Percentiles rank a stretch among this genome's conserved stretches.
Evolutionary conservation across 305 asterid species (phyloP).

Genomic region (Withania somnifera): DNA sequence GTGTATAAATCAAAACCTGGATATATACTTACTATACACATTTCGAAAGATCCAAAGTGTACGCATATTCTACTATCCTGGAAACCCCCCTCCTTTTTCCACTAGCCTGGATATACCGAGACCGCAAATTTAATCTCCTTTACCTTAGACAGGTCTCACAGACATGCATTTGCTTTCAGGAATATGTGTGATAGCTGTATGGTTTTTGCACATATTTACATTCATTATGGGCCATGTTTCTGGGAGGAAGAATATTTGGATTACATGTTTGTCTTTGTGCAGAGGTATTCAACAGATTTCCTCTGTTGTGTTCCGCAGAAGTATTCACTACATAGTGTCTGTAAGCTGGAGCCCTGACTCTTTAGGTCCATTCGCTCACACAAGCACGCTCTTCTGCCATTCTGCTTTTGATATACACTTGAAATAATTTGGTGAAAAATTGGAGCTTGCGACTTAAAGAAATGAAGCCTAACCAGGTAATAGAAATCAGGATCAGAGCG

Average conservation of each 20-base stretch:
- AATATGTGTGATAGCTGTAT: slow-evolving; percentile 6
- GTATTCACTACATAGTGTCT: slow-evolving; percentile 12
- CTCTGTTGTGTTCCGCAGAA: not conserved
- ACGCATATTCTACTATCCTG: too few relatives aligned
- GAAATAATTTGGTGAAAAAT: slow-evolving; percentile 5
- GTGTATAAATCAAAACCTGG: too few relatives aligned
- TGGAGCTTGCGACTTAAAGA: slow-evolving; percentile 8
- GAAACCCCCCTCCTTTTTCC: slow-evolving; percentile 77
- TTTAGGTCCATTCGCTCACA: slow-evolving; percentile 9
- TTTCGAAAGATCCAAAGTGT: too few relatives aligned
- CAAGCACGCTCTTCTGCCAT: slow-evolving; percentile 8
- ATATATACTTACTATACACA: too few relatives aligned
- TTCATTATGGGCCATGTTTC: not conserved
- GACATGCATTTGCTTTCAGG: slow-evolving; percentile 35
- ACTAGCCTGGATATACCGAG: slow-evolving; percentile 61
- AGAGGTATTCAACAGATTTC: too few relatives aligned
- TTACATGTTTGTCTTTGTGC: slow-evolving; percentile 40
- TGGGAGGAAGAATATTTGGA: slow-evolving; percentile 17
- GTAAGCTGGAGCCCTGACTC: not conserved
- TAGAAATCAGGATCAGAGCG: slow-evolving; percentile 11
- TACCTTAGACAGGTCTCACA: slow-evolving; percentile 34
- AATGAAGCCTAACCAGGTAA: slow-evolving; percentile 19
- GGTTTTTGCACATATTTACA: not conserved
- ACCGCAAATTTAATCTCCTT: slow-evolving; percentile 37
- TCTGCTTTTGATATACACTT: slow-evolving; percentile 7